These are phyloP conservation scores for Mimosa bimucronata DNA, from an alignment of 306 rosid genomes.

Conservation along the genomic window DNA sequence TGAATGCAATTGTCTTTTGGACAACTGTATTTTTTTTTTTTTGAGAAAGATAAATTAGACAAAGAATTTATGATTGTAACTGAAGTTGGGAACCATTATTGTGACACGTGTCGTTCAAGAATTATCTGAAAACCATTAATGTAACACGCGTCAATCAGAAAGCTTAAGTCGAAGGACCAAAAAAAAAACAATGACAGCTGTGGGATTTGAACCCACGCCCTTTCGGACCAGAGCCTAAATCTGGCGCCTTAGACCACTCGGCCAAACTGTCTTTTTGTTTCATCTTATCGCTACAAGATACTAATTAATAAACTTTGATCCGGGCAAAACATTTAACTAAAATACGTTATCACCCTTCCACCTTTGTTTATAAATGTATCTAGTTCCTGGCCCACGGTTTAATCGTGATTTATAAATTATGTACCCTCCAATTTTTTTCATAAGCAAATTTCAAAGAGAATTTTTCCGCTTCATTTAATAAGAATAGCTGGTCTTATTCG, in stretches of 20 bases:
- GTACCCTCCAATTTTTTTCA: too few relatives aligned
- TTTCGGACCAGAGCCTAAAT: slow-evolving; percentile 96
- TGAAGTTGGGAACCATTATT: neutral
- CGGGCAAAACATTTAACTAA: too few relatives aligned
- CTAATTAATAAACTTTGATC: too few relatives aligned
- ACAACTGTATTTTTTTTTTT: too few relatives aligned
- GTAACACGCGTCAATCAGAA: neutral
- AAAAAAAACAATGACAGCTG: slow-evolving; percentile 51
- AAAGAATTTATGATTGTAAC: too few relatives aligned
- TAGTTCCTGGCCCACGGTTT: too few relatives aligned
- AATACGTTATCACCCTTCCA: neutral
- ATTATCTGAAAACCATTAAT: neutral
- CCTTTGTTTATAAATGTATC: too few relatives aligned
- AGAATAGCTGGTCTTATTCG: slow-evolving; percentile 24
- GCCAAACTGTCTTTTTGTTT: slow-evolving; percentile 68
- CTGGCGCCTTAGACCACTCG: slow-evolving; percentile 92
- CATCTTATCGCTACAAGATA: accelerated
- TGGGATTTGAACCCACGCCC: slow-evolving; percentile 99
- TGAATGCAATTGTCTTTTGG: too few relatives aligned
- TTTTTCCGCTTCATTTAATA: too few relatives aligned
- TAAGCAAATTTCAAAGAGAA: too few relatives aligned
- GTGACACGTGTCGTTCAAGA: neutral
- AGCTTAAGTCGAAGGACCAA: neutral
- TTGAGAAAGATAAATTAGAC: too few relatives aligned
- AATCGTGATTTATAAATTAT: too few relatives aligned